Base-by-base conservation (phyloP, 2,329 filamentous ascomycete genomes). In the Scytalidium sp. region DNA sequence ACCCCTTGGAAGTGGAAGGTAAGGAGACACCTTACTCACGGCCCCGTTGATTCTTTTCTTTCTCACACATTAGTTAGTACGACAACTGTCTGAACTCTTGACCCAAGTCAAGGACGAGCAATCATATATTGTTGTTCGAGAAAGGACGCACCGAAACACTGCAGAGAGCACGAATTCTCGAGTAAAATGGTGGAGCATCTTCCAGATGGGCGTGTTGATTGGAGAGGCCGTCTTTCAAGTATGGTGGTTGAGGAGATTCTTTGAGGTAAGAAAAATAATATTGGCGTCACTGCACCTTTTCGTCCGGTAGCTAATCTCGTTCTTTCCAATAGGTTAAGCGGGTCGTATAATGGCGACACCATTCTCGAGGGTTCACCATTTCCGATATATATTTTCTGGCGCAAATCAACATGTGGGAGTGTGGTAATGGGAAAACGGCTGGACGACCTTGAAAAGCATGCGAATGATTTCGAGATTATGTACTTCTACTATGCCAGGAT, bases 161-260 rank as follows among this genome's bases (percentile, higher is more conserved):
- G 94, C 94, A 57, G 94, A 99, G 78, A 97, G 92, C 80, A 99
- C 94, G 64, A 99, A 99, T 72, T 82, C 84, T 61, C 83, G 94
- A 59, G 94, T 99, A 69, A 99, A 99, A 79, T 99, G 94, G 94
- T 99, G 94, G 94, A 97, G 94, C 71, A 81, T 97, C 62, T 97
- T 97, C 72, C 92, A 99, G 73, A 84, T 99, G 57, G 81, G 84
- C 50, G 85, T 97, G 45, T 81, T 99, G 56, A 79, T 95, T 58
- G 91, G 88, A 63, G 90, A 97, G 76, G 94, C 91, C 53, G 76
- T 97, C 59, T 99, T 99, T 79, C 94, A 99, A 76, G 93, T 99
- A 58, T 99, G 94, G 93, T 99, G 94, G 92, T 73, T 99, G 69
- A 94, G 96, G 76, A 84, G 94, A 67, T 99, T 99, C 81, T 97